phyloP scores from a whole-genome alignment of 1,284 basidiomycete species.

The Ustilago curta region DNA sequence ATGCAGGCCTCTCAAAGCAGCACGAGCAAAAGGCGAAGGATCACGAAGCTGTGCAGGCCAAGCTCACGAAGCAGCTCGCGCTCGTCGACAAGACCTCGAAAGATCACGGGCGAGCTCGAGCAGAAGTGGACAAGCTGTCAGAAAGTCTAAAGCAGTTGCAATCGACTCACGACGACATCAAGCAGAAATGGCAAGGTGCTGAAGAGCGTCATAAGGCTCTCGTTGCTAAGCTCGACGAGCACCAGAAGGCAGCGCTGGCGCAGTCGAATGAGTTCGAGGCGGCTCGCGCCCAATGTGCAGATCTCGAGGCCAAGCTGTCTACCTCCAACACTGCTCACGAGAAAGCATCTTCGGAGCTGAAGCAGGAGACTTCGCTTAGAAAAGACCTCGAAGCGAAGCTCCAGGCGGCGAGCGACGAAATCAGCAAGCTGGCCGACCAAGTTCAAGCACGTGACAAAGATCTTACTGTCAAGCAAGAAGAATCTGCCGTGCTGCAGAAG shows the following conservation, averaged over 20 bases:
- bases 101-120: constrained; percentile 20
- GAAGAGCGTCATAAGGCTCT: constrained; percentile 19
- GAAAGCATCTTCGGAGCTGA: constrained; percentile 16
- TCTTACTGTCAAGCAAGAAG: constrained; percentile 26
- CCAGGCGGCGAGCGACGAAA: constrained; percentile 6
- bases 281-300: constrained; percentile 12
- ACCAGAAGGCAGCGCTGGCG: constrained; percentile 11
- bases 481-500: constrained; percentile 20
- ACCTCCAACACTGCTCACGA: constrained; percentile 8
- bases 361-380: constrained; percentile 11
- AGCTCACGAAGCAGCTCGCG: constrained; percentile 32
- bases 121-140: constrained; percentile 19
- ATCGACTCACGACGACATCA: constrained; percentile 21
- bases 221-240: constrained; percentile 17
- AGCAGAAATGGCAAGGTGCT: constrained; percentile 16
- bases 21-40: constrained; percentile 27
- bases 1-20: constrained; percentile 23
- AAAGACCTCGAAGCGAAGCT: constrained; percentile 34
- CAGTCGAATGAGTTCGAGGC: constrained; percentile 19
- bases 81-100: constrained; percentile 16
- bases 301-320: constrained; percentile 29
- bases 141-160: constrained; percentile 17
- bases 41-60: constrained; percentile 20
- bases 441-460: constrained; percentile 23
- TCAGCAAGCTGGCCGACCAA: constrained; percentile 23